Evolutionary conservation across 495 filamentous ascomycete genomes (phyloP).

Genomic region (Penicillium parvum): DNA sequence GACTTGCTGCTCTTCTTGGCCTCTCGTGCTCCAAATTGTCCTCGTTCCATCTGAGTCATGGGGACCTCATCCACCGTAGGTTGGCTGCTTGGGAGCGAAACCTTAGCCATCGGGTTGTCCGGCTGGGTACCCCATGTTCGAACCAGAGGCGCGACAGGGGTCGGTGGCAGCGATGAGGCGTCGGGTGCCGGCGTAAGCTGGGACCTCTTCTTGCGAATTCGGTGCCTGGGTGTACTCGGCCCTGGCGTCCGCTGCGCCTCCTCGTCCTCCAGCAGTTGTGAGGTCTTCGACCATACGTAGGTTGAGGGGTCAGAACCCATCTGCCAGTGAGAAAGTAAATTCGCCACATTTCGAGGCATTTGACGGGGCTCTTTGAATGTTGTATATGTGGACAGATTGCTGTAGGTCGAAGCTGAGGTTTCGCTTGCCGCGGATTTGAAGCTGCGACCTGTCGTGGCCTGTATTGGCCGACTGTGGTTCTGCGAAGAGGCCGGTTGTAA

Average conservation of each 20-base stretch:
- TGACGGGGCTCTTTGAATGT: constrained; percentile 23
- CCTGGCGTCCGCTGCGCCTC: constrained; percentile 15
- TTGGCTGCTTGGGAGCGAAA: constrained; percentile 37
- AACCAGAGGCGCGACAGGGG: constrained; percentile 23
- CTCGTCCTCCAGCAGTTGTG: constrained; percentile 20
- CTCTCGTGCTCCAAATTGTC: constrained; percentile 36
- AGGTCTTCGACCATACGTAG: constrained; percentile 37
- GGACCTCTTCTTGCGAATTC: constrained; percentile 21
- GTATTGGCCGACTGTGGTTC: too few species aligned
- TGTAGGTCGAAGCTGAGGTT: constrained; percentile 9
- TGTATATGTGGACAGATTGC: constrained; percentile 30
- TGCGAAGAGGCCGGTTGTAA: constrained; percentile 15
- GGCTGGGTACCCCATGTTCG: constrained; percentile 41
- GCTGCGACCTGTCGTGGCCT: background rate
- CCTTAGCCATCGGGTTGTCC: constrained; percentile 13
- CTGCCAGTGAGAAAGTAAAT: constrained; percentile 43
- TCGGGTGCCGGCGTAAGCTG: constrained; percentile 11
- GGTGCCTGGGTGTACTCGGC: constrained; percentile 19
- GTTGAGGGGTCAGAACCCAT: constrained; percentile 32
- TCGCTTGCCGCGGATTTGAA: background rate
- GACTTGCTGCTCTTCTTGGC: constrained; percentile 25
- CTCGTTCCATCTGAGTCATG: constrained; percentile 46
- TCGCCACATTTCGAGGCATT: constrained; percentile 22
- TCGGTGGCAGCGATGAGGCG: constrained; percentile 19
- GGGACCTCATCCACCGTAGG: constrained; percentile 20